A percentile compares a stretch with the other conserved stretches of the same genome.
Evolutionary conservation across 345 rosid species (phyloP).

Genomic region (Ailanthus altissimus): DNA sequence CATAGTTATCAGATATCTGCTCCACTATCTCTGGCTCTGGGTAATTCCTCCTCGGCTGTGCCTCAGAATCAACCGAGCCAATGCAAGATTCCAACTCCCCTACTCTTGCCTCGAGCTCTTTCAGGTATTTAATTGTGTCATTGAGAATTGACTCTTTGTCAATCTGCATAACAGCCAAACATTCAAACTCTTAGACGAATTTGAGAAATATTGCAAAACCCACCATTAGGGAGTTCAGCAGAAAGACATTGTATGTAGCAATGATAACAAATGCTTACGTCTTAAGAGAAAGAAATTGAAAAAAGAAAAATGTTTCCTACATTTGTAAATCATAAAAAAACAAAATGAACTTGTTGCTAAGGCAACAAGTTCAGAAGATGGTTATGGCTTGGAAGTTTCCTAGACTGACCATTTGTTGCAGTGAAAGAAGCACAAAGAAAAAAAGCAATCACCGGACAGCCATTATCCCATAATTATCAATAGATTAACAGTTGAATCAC

Average conservation of each 20-base stretch:
- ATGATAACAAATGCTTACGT: neutral
- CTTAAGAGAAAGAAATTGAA: neutral
- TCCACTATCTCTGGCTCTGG: conserved; percentile 48
- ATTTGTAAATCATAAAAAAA: neutral
- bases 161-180: conserved; percentile 37
- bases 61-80: conserved; percentile 51
- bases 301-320: neutral
- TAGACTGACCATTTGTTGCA: neutral
- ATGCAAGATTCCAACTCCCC: conserved; percentile 80
- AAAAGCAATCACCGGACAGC: neutral
- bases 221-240: neutral
- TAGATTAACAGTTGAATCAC: conserved; percentile 31
- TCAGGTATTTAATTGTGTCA: conserved; percentile 63
- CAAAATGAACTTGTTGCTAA: neutral
- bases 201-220: neutral
- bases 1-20: conserved; percentile 69
- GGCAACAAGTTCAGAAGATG: neutral
- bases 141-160: conserved; percentile 63
- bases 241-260: neutral
- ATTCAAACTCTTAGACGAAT: neutral
- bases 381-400: neutral
- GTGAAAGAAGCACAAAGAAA: neutral
- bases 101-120: conserved; percentile 71
- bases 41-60: conserved; percentile 45
- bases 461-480: neutral